Percentiles rank a stretch among this genome's conserved stretches.
Conservation (phyloP, 2,329 filamentous ascomycete genomes). For the Ceratocystis cubensis region DNA sequence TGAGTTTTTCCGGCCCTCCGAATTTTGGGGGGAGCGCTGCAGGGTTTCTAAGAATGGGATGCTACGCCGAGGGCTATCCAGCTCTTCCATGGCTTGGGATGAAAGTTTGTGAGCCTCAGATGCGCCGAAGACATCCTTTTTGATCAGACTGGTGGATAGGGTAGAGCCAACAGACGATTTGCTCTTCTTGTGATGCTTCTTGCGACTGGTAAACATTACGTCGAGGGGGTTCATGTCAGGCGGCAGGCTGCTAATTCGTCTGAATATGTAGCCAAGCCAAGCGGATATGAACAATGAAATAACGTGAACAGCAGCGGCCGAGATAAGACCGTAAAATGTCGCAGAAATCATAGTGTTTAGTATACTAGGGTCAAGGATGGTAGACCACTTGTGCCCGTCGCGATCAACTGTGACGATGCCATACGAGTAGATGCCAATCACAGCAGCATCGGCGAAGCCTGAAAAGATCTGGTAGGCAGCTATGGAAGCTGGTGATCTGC, state of each 20-base stretch:
- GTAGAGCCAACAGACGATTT: slow-evolving; percentile 43
- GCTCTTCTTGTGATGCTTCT: slow-evolving; percentile 58
- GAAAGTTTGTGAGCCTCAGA: slow-evolving; percentile 15
- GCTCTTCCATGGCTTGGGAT: slow-evolving; percentile 14
- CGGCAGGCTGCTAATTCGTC: slow-evolving; percentile 66
- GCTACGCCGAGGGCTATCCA: slow-evolving; percentile 32
- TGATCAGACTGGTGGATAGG: slow-evolving; percentile 21
- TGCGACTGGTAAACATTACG: slow-evolving; percentile 63
- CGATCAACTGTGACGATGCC: slow-evolving; percentile 37
- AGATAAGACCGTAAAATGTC: slow-evolving; percentile 55
- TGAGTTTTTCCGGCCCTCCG: slow-evolving; percentile 38
- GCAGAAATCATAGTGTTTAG: slow-evolving; percentile 49
- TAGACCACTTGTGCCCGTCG: slow-evolving; percentile 47
- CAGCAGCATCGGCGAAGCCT: slow-evolving; percentile 52
- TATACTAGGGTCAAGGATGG: slow-evolving; percentile 47
- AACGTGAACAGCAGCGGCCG: slow-evolving; percentile 54
- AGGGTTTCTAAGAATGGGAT: slow-evolving; percentile 76
- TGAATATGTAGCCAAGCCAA: slow-evolving; percentile 68
- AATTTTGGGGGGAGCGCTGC: slow-evolving; percentile 46
- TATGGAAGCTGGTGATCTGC: slow-evolving; percentile 64
- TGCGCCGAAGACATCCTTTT: slow-evolving; percentile 16
- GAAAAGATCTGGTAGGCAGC: slow-evolving; percentile 85
- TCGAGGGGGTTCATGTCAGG: slow-evolving; percentile 95
- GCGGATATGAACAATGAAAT: slow-evolving; percentile 57
- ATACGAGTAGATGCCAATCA: slow-evolving; percentile 45